These are phyloP conservation scores for Heliamphora exappendiculata DNA, from an alignment of 148 eudicot species.

Conservation along the genomic window DNA sequence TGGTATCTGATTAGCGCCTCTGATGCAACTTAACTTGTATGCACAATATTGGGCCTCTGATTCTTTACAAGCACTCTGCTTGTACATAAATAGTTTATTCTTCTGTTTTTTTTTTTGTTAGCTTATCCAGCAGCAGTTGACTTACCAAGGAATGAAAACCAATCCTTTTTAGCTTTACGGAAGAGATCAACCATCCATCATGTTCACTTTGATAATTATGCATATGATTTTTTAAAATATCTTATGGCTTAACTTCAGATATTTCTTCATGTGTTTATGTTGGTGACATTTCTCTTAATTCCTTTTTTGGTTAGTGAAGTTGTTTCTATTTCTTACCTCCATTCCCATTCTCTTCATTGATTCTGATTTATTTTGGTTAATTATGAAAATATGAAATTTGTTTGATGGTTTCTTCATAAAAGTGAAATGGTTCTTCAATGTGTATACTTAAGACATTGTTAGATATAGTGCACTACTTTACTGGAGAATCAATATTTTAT, in stretches of 20 bases:
- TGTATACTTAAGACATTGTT: too few species aligned
- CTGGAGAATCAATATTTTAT: too few species aligned
- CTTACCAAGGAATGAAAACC: not conserved
- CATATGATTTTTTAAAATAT: not conserved
- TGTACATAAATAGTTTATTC: not conserved
- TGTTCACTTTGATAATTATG: not conserved
- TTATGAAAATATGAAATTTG: too few species aligned
- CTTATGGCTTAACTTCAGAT: not conserved
- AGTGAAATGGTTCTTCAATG: too few species aligned
- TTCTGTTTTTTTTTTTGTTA: not conserved
- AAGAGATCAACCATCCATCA: not conserved
- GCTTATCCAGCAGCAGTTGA: not conserved
- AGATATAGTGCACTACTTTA: too few species aligned
- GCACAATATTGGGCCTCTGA: not conserved
- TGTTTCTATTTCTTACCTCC: not conserved
- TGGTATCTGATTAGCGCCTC: not conserved
- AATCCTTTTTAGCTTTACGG: not conserved
- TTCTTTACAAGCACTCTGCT: not conserved
- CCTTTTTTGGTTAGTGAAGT: too few species aligned
- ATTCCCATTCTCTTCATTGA: not conserved
- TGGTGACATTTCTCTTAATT: too few species aligned
- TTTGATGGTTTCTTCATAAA: too few species aligned
- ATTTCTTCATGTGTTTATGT: not conserved
- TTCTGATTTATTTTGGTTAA: not conserved
- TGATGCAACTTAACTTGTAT: not conserved